These are phyloP conservation scores for Ensete glaucum DNA, from an alignment of 176 grass and related monocot species.

Conservation along the genomic window DNA sequence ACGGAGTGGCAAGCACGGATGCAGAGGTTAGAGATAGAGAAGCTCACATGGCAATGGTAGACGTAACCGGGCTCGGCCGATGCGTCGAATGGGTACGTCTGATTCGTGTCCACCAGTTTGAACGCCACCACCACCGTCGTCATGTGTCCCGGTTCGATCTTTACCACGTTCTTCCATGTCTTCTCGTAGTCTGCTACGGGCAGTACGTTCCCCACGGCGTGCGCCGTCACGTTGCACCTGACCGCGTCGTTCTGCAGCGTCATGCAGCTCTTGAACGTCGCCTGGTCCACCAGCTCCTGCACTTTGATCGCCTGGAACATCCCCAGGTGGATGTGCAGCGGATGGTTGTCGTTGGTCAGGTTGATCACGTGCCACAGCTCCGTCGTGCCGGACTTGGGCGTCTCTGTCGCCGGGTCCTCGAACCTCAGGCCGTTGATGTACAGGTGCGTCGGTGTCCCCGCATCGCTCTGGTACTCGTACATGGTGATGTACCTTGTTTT, in stretches of 20 bases:
- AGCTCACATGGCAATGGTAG: conserved; percentile 66
- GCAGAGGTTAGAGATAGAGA: no score
- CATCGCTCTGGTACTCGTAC: conserved; percentile 54
- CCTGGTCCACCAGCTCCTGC: conserved; percentile 12
- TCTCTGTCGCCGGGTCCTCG: conserved; percentile 65
- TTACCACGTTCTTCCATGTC: conserved; percentile 71
- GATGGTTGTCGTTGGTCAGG: conserved; percentile 68
- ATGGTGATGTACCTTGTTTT: conserved; percentile 38
- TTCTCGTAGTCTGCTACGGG: conserved; percentile 43
- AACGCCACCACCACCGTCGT: conserved; percentile 57
- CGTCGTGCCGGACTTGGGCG: conserved; percentile 32
- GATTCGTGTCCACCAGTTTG: conserved; percentile 35
- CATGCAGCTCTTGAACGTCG: conserved; percentile 38
- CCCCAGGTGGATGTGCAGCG: conserved; percentile 63
- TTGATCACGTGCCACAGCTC: conserved; percentile 85
- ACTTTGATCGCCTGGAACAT: conserved; percentile 34
- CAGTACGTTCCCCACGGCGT: conserved; percentile 33
- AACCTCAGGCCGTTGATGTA: conserved; percentile 66
- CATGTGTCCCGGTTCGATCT: conserved; percentile 43
- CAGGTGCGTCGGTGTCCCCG: conserved; percentile 39
- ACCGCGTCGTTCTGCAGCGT: conserved; percentile 38
- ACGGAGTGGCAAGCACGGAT: neutral
- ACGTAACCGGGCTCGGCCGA: conserved; percentile 68
- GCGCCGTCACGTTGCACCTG: conserved; percentile 31
- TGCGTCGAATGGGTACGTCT: conserved; percentile 61